Evolutionary conservation across 2,329 filamentous ascomycete genomes (phyloP), one percentile per base, ranked within the genome.

Genomic region (Tolypocladium guangdongense): DNA sequence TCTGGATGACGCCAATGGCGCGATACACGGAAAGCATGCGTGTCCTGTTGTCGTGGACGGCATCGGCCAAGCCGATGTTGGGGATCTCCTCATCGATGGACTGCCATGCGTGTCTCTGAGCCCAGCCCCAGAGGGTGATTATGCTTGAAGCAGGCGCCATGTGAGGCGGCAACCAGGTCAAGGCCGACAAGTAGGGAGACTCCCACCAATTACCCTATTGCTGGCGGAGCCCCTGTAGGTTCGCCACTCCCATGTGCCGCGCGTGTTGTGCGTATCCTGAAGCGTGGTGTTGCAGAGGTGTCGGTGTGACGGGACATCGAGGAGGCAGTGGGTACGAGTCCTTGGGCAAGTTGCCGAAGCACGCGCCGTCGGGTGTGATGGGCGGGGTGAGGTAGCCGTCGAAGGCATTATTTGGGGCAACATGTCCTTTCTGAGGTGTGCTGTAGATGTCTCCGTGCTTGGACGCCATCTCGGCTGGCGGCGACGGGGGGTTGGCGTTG

Each of bases 301-400:
- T 82, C 12, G 82, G 82, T 2, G 82, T 86, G 45, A 84, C 78
- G 0, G 82, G 82, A 61, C 81, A 83, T 52, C 81, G 74, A 24
- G 78, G 75, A 20, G 78, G 74, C 33, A 76, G 52, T 27, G 70
- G 67, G 59, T 78, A 78, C 4, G 61, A 64, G 50, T 80, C 77
- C 63, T 77, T 77, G 50, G 68, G 66, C 62, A 70, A 68, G 49
- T 71, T 69, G 33, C 68, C 73, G 52, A 83, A 83, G 60, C 73
- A 75, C 51, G 79, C 75, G 8, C 82, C 81, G 57, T 92, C 88
- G 5, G 89, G 89, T 0, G 89, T 93, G 66, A 93, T 92, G 1
- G 89, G 89, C 30, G 89, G 89, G 18, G 89, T 93, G 60, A 91
- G 80, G 69, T 90, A 90, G 54, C 88, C 89, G 59, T 89, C 80